Evolutionary conservation across 2,329 filamentous ascomycete genomes (phyloP).

Genomic region (Cladosporium sp.): DNA sequence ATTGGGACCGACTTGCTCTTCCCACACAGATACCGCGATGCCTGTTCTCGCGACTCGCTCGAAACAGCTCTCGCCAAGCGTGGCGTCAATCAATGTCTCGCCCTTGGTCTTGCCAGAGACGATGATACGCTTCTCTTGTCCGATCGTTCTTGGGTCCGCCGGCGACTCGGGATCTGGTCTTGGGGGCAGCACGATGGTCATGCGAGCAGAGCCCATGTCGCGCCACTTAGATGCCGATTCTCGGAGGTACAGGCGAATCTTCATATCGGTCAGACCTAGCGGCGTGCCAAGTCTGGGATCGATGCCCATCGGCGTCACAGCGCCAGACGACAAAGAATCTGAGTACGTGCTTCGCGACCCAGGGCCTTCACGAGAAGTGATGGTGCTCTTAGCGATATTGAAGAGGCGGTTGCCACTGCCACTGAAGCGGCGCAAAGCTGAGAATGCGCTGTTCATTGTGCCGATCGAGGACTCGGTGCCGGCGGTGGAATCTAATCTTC

Average conservation of each 20-base stretch:
- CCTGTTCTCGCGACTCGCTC: constrained; percentile 79
- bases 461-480: constrained; percentile 74
- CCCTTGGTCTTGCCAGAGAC: constrained; percentile 70
- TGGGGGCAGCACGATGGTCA: constrained; percentile 79
- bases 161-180: constrained; percentile 36
- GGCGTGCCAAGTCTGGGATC: constrained; percentile 43
- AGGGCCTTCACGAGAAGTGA: constrained; percentile 59
- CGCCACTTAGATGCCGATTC: constrained; percentile 79
- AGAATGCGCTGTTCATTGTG: constrained; percentile 76
- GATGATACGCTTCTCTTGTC: constrained; percentile 79
- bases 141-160: constrained; percentile 44
- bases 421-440: constrained; percentile 72
- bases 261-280: constrained; percentile 73
- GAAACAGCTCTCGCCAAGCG: constrained; percentile 81
- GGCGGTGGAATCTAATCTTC: constrained; percentile 53
- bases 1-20: constrained; percentile 50
- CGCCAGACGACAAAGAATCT: constrained; percentile 59
- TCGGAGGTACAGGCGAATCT: constrained; percentile 81
- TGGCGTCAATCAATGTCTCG: constrained; percentile 75
- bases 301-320: constrained; percentile 36
- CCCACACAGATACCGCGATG: constrained; percentile 86
- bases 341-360: constrained; percentile 55
- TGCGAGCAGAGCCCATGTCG: constrained; percentile 79
- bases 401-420: constrained; percentile 68
- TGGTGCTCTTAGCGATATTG: constrained; percentile 77